These are phyloP conservation scores for Thalassia testudinum DNA, from an alignment of 116 monocot genomes.

Conservation along the genomic window DNA sequence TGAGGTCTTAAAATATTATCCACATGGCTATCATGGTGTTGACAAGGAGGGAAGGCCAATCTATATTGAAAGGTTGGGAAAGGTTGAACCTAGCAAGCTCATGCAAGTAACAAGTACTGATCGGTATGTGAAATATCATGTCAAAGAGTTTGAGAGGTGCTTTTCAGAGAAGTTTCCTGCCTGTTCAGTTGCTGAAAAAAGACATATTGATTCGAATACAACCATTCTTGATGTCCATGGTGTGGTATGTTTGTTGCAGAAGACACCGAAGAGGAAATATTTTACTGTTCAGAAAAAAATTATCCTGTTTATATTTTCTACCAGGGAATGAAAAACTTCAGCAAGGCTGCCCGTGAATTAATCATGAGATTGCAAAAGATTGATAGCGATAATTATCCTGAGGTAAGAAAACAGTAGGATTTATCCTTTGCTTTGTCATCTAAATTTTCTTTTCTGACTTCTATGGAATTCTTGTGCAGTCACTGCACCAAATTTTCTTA, in stretches of 20 bases:
- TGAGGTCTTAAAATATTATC: slow-evolving; percentile 6
- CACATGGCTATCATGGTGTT: slow-evolving; percentile 10
- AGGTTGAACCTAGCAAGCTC: slow-evolving; percentile 6
- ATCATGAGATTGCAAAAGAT: slow-evolving; percentile 42
- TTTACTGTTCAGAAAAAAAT: neutral
- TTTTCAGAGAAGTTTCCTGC: slow-evolving; percentile 74
- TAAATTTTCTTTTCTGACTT: neutral
- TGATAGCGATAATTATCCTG: slow-evolving; percentile 60
- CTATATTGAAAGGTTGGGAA: slow-evolving; percentile 10
- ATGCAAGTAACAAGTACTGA: slow-evolving; percentile 28
- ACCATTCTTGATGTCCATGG: slow-evolving; percentile 87
- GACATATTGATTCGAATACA: slow-evolving; percentile 82
- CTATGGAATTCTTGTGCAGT: no score
- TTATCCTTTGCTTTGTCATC: no score
- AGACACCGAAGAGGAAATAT: neutral
- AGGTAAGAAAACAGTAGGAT: no score
- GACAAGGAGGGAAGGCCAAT: slow-evolving; percentile 10
- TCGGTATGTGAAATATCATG: slow-evolving; percentile 86
- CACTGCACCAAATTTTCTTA: no score
- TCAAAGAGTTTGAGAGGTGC: slow-evolving; percentile 72
- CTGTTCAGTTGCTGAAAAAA: slow-evolving; percentile 64
- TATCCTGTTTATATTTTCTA: neutral
- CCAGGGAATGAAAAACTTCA: slow-evolving; percentile 54
- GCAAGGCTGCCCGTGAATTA: slow-evolving; percentile 46
- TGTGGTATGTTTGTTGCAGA: slow-evolving; percentile 36